Evolutionary conservation across 805 yeast species (phyloP), one percentile per base, ranked within the genome.

Genomic region (Candida jianshihensis): DNA sequence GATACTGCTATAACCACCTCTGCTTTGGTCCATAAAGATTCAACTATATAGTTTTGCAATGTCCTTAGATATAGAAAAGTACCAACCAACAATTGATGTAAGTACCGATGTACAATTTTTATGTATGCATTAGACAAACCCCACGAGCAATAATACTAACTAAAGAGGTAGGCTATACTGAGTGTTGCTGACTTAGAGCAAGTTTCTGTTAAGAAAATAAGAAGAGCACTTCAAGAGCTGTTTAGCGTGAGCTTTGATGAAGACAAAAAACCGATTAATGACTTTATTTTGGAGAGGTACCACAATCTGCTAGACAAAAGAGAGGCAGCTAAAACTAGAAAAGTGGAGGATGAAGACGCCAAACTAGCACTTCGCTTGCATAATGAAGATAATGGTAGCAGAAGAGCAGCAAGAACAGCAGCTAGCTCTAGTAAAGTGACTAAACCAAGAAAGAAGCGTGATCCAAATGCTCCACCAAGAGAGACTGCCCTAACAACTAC

Each of bases 141-240:
- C n/a, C n/a, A n/a, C n/a, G n/a, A n/a, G n/a, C n/a, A n/a, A n/a
- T n/a, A n/a, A 10, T n/a, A 26, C 17, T 34, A 18, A 39, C 47
- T 40, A 36, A 39, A 41, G 21, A 14, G 20, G 15, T 10, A 76
- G 83, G 87, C 94, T 2, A 82, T 85, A 10, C 59, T 85, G 26
- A 64, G 78, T 34, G 88, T 75, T 6, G 75, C 89, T 1, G 81
- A 84, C 48, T 65, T 82, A 22, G 80, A 79, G 41, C 67, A 72
- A 41, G 75, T 84, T 13, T 75, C 89, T 0, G 87, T 82, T 6
- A 81, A 81, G 55, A 71, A 73, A 52, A 74, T 85, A 18, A 64
- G 94, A 42, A 68, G 70, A 40, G 90, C 89, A 0, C 50, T 85
- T n/a, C 86, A 79, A 52, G 83, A 74, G 42, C 62, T 85, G 22